Percentiles rank a stretch among this genome's conserved stretches.
Evolutionary conservation across 345 rosid species (phyloP).

Genomic region (Syzygium oleosum): DNA sequence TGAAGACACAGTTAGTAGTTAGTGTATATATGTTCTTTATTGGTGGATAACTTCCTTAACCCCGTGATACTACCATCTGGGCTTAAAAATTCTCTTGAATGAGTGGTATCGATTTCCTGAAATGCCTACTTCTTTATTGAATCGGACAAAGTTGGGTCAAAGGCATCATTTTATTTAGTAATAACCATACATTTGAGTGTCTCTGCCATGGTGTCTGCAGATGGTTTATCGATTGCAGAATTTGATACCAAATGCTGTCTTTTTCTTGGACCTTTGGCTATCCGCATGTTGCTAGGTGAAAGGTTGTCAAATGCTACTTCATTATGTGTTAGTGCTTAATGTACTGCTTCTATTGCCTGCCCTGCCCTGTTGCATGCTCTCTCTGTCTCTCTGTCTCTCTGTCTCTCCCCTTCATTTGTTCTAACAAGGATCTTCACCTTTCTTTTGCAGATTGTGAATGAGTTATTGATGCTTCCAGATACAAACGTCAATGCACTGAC

Average conservation of each 20-base stretch:
- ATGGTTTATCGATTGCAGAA: not conserved
- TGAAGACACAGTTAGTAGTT: not conserved
- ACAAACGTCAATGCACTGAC: conserved; percentile 11
- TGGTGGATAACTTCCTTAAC: not conserved
- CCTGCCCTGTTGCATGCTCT: not conserved
- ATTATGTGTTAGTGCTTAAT: not conserved
- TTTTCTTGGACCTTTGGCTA: not conserved
- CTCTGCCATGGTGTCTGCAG: not conserved
- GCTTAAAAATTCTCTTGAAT: not conserved
- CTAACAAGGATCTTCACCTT: not conserved
- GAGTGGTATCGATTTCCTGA: not conserved
- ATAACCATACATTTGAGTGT: not conserved
- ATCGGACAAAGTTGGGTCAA: not conserved
- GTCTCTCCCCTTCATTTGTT: not conserved
- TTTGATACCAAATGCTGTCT: not conserved
- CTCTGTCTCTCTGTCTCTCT: not conserved
- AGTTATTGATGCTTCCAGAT: not conserved
- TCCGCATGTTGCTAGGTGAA: not conserved
- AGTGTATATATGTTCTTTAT: not conserved
- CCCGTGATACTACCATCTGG: not conserved
- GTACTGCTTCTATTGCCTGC: not conserved
- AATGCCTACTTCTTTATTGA: not conserved
- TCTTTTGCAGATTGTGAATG: conserved; percentile 4
- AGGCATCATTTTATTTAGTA: not conserved
- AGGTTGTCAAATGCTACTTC: not conserved